phyloP scores from a whole-genome alignment of 2,329 filamentous ascomycete species.

The Cladosporium halotolerans region DNA sequence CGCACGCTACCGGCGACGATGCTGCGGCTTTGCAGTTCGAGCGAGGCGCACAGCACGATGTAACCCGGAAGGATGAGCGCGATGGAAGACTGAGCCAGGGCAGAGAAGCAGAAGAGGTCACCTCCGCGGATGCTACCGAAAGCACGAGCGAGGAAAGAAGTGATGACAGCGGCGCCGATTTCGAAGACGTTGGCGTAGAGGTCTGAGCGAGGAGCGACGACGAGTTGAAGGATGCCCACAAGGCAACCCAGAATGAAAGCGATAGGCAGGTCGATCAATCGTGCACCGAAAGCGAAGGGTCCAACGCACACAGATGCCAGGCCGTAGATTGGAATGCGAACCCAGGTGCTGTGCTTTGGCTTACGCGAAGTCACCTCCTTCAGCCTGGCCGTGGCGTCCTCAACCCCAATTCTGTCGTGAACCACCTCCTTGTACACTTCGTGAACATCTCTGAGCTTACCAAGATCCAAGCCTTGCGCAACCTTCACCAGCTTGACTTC shows the following conservation, averaged over 20 bases:
- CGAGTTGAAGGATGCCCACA: conserved; percentile 67
- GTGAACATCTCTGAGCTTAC: conserved; percentile 67
- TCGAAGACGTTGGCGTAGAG: conserved; percentile 55
- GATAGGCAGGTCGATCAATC: conserved; percentile 70
- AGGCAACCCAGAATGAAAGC: conserved; percentile 70
- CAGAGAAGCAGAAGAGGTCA: conserved; percentile 45
- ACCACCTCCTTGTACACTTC: conserved; percentile 76
- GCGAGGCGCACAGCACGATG: conserved; percentile 44
- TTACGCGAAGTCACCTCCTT: conserved; percentile 56
- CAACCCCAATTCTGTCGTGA: conserved; percentile 66
- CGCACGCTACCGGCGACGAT: conserved; percentile 47
- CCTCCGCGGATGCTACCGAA: conserved; percentile 42
- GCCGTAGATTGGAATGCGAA: conserved; percentile 62
- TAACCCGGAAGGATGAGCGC: conserved; percentile 47
- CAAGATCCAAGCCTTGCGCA: conserved; percentile 64
- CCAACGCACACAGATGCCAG: conserved; percentile 70
- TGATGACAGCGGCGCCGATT: conserved; percentile 43
- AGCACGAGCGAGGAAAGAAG: conserved; percentile 44
- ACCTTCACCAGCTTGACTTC: conserved; percentile 70
- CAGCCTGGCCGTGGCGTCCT: conserved; percentile 59
- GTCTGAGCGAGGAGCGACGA: conserved; percentile 66
- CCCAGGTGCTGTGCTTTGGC: conserved; percentile 46
- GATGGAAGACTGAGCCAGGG: conserved; percentile 45
- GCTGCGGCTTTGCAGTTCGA: conserved; percentile 44
- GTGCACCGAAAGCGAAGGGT: conserved; percentile 71